Evolutionary conservation across 2,329 filamentous ascomycete genomes (phyloP).

Genomic region (Cladosporium sphaerospermum): DNA sequence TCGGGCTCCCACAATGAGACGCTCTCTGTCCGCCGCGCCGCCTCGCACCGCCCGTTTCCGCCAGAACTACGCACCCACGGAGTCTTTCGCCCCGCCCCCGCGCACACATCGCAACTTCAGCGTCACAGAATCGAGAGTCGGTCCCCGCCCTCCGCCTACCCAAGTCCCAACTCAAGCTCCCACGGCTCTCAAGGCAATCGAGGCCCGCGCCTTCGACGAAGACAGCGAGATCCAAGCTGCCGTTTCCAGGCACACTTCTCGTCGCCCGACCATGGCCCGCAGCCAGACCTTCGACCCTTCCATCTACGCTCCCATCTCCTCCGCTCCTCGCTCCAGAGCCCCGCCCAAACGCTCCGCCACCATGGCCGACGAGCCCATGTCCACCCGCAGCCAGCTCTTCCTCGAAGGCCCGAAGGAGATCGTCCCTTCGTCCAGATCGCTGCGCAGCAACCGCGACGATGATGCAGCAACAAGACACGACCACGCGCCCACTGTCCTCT

Average conservation of each 20-base stretch:
- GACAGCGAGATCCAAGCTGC: constrained; percentile 22
- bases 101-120: constrained; percentile 25
- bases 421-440: not conserved
- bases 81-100: constrained; percentile 20
- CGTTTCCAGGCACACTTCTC: constrained; percentile 19
- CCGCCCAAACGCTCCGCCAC: constrained; percentile 5
- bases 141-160: constrained; percentile 18
- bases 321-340: not conserved
- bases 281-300: constrained; percentile 22
- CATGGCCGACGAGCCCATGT: not conserved
- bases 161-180: constrained; percentile 14
- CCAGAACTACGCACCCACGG: constrained; percentile 33
- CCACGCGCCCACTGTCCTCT: constrained; percentile 7
- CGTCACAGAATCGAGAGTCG: constrained; percentile 26
- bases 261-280: constrained; percentile 18
- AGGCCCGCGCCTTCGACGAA: constrained; percentile 23
- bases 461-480: constrained; percentile 16
- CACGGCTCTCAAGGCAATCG: constrained; percentile 32
- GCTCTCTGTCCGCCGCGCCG: constrained; percentile 4
- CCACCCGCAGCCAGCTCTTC: not conserved
- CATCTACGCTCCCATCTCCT: constrained; percentile 18
- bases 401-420: constrained; percentile 4
- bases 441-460: constrained; percentile 29
- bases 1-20: not conserved
- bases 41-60: constrained; percentile 18